Percentiles rank a stretch among this genome's conserved stretches.
phyloP scores from a whole-genome alignment of 805 yeast genomes.

The Metschnikowia koreensis region DNA sequence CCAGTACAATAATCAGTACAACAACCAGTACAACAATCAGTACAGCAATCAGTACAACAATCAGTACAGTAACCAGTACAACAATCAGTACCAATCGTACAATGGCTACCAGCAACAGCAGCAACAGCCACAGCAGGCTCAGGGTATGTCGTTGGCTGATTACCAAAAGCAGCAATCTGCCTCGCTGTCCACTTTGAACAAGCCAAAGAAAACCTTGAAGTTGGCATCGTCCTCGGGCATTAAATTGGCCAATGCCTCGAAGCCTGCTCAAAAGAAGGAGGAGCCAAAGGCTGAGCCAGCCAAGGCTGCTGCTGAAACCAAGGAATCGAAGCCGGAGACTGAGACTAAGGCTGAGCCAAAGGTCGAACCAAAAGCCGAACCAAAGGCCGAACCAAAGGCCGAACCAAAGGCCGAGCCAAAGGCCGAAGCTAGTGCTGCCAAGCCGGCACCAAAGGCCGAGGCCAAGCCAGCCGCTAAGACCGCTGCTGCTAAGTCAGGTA shows the following conservation, averaged over 20 bases:
- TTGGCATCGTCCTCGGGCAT: slow-evolving; percentile 64
- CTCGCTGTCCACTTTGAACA: slow-evolving; percentile 39
- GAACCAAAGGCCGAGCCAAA: slow-evolving; percentile 1
- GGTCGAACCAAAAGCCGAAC: slow-evolving; percentile 7
- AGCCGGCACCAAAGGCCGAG: slow-evolving; percentile 15
- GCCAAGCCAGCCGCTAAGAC: slow-evolving; percentile 9
- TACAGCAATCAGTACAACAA: slow-evolving; percentile 20
- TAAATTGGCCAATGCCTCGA: slow-evolving; percentile 45
- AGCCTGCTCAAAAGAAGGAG: slow-evolving; percentile 31
- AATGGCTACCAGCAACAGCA: slow-evolving; percentile 14
- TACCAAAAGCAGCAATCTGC: slow-evolving; percentile 67
- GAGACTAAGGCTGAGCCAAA: slow-evolving; percentile 13
- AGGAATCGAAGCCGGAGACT: background rate
- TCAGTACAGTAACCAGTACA: slow-evolving; percentile 26
- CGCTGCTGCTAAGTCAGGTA: slow-evolving; percentile 12
- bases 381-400: slow-evolving; percentile 8
- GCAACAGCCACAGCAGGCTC: slow-evolving; percentile 17
- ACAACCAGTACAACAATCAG: slow-evolving; percentile 19
- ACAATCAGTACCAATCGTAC: slow-evolving; percentile 16
- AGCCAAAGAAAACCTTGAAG: slow-evolving; percentile 68
- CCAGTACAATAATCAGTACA: slow-evolving; percentile 20
- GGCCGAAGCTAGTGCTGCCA: slow-evolving; percentile 10
- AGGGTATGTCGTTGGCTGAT: slow-evolving; percentile 74
- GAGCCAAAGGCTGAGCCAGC: slow-evolving; percentile 38
- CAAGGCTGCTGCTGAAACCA: slow-evolving; percentile 7